A percentile compares a stretch with the other conserved stretches of the same genome.
These are phyloP conservation scores for Gryganskiella cystojenkinii DNA, from an alignment of 192 early-diverging fungal genomes.

Conservation along the genomic window DNA sequence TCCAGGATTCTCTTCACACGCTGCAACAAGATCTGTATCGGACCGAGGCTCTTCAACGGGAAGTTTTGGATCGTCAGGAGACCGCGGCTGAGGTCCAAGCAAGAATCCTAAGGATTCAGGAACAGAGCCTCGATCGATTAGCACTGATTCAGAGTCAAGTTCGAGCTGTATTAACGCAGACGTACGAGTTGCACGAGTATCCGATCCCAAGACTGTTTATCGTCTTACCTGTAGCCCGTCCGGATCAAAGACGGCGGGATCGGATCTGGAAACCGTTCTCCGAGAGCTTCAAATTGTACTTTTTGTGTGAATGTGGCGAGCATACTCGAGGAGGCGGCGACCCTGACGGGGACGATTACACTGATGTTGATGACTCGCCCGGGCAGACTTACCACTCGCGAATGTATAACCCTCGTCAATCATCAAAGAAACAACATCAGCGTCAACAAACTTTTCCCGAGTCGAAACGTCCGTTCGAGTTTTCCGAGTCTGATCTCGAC, in stretches of 20 bases:
- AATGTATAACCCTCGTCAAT: no score
- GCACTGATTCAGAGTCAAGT: constrained; percentile 20
- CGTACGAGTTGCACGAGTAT: constrained; percentile 34
- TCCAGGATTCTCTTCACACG: not conserved
- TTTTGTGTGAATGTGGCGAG: constrained; percentile 37
- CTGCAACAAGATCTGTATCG: not conserved
- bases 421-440: no score
- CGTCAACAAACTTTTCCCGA: no score
- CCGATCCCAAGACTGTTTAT: constrained; percentile 36
- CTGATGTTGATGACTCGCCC: no score
- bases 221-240: constrained; percentile 15
- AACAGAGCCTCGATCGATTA: constrained; percentile 24
- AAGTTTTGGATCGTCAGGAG: not conserved
- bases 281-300: constrained; percentile 13
- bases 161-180: constrained; percentile 17
- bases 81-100: not conserved
- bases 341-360: not conserved
- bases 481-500: no score
- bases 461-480: no score
- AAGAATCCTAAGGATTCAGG: constrained; percentile 16
- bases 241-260: constrained; percentile 3
- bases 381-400: no score
- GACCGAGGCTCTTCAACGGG: not conserved
- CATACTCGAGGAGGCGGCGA: constrained; percentile 4
- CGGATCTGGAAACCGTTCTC: constrained; percentile 14